phyloP scores from a whole-genome alignment of 2,329 filamentous ascomycete species.

The Penicillium sclerotiorum region DNA sequence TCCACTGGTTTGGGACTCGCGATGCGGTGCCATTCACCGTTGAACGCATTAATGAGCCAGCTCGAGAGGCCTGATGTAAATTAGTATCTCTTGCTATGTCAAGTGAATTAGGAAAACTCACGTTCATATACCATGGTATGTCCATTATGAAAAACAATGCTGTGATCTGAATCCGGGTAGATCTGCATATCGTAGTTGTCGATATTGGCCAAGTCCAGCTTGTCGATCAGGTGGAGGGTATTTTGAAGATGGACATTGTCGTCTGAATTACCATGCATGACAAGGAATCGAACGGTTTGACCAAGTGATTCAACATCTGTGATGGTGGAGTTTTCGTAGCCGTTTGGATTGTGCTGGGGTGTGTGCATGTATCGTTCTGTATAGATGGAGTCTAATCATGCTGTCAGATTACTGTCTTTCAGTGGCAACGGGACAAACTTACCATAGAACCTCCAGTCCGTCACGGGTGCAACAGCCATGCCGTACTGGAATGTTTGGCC shows the following conservation, averaged over 20 bases:
- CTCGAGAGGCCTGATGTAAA: conserved; percentile 53
- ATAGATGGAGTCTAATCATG: conserved; percentile 37
- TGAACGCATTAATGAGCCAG: conserved; percentile 97
- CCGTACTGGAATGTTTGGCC: conserved; percentile 92
- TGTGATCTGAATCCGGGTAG: conserved; percentile 94
- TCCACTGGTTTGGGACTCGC: conserved; percentile 53
- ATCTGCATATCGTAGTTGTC: conserved; percentile 97
- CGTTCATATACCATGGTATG: conserved; percentile 90
- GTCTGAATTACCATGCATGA: conserved; percentile 96
- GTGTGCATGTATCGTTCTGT: conserved; percentile 85
- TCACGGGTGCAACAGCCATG: conserved; percentile 98
- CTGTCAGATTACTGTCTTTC: not conserved
- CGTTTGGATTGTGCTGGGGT: conserved; percentile 75
- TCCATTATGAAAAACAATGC: conserved; percentile 92
- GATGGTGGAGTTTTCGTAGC: conserved; percentile 77
- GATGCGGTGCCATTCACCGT: conserved; percentile 82
- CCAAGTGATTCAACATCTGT: conserved; percentile 72
- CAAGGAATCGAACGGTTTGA: conserved; percentile 79
- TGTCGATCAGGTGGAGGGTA: conserved; percentile 82
- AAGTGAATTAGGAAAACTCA: conserved; percentile 51
- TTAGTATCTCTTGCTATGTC: not conserved
- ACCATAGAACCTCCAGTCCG: conserved; percentile 92
- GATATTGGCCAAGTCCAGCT: conserved; percentile 75
- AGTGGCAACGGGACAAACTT: conserved; percentile 13
- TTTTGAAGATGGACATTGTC: conserved; percentile 99